These are phyloP conservation scores for Barbatosphaeria neglecta DNA, from an alignment of 495 filamentous ascomycete species.

Conservation along the genomic window DNA sequence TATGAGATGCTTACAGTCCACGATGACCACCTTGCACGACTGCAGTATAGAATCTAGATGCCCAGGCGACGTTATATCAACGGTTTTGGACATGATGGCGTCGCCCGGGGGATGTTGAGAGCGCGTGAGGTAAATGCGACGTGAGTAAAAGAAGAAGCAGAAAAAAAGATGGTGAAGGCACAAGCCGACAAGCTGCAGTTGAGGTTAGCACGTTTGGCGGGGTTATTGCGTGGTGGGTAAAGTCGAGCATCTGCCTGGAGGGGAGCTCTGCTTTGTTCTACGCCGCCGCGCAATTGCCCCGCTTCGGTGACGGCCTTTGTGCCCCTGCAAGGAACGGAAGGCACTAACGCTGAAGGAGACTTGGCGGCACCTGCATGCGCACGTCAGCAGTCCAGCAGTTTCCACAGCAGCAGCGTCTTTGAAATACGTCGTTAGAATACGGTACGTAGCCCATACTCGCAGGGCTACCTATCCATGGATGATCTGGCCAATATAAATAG, in stretches of 20 bases:
- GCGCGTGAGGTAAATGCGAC: too few relatives aligned
- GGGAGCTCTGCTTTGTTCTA: too few relatives aligned
- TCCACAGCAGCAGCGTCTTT: neutral
- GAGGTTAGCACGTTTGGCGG: neutral
- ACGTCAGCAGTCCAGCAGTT: neutral
- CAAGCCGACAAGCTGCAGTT: neutral
- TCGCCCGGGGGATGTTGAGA: neutral
- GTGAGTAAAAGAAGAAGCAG: neutral
- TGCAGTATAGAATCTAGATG: slow-evolving; percentile 61
- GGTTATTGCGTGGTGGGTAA: too few relatives aligned
- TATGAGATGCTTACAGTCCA: slow-evolving; percentile 59
- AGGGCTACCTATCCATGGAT: too few relatives aligned
- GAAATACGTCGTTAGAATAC: neutral
- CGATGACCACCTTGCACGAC: slow-evolving; percentile 61
- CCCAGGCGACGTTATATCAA: slow-evolving; percentile 57
- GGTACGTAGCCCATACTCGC: too few relatives aligned
- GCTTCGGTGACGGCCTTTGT: neutral
- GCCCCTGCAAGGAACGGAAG: neutral
- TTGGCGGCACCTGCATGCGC: neutral
- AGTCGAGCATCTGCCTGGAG: too few relatives aligned
- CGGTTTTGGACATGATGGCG: slow-evolving; percentile 46
- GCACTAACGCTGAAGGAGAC: neutral
- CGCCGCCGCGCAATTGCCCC: neutral
- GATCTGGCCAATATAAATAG: too few relatives aligned
- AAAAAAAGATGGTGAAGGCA: neutral